These are phyloP conservation scores for Botryotinia globosa DNA, from an alignment of 2,329 filamentous ascomycete genomes.

Conservation along the genomic window DNA sequence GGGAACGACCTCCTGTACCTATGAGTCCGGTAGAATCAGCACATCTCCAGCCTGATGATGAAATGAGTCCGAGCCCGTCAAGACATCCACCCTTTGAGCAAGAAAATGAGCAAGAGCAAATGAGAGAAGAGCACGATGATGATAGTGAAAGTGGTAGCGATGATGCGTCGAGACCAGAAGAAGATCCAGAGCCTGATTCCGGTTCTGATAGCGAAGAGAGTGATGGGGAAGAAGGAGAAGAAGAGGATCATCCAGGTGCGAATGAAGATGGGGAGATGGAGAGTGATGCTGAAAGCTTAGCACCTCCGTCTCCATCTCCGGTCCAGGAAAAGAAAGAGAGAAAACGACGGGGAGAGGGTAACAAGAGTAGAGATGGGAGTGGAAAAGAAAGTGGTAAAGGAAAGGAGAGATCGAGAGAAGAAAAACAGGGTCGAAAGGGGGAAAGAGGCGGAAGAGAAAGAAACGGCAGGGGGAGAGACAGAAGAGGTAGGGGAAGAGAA, in stretches of 20 bases:
- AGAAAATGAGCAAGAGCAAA: not conserved
- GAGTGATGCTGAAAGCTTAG: not conserved
- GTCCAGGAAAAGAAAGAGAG: not conserved
- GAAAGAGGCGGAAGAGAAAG: not conserved
- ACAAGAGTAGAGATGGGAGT: not conserved
- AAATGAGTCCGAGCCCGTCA: not conserved
- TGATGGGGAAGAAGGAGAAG: not conserved
- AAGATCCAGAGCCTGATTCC: not conserved
- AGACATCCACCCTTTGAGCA: not conserved
- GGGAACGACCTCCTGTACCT: not conserved
- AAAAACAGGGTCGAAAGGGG: not conserved
- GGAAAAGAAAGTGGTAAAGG: not conserved
- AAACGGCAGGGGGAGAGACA: not conserved
- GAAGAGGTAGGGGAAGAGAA: not conserved
- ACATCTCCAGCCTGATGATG: not conserved
- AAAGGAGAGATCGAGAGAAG: not conserved
- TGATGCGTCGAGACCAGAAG: not conserved
- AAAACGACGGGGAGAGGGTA: not conserved
- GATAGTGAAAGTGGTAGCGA: not conserved
- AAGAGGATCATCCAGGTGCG: not conserved
- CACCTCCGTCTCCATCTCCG: not conserved
- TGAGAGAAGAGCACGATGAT: not conserved
- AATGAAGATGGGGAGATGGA: not conserved
- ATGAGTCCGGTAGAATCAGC: no score
- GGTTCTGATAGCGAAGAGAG: not conserved